These are phyloP conservation scores for Mycothermus thermophilus DNA, from an alignment of 495 filamentous ascomycete species.

Conservation along the genomic window DNA sequence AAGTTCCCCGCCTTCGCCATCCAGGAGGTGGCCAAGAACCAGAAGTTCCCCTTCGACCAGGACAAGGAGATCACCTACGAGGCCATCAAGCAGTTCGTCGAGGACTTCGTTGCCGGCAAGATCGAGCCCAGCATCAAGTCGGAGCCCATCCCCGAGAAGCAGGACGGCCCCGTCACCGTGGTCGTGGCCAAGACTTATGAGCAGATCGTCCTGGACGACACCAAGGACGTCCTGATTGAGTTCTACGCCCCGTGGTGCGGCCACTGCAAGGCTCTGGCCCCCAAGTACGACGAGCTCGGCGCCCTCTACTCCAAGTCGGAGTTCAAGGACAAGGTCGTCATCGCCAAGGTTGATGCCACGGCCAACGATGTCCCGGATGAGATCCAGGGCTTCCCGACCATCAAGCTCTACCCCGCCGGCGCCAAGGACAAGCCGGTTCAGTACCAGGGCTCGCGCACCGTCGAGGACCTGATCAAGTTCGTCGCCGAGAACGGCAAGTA, in stretches of 20 bases:
- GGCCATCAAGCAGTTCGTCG: constrained; percentile 68
- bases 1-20: constrained; percentile 97
- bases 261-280: constrained; percentile 91
- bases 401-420: constrained; percentile 93
- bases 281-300: constrained; percentile 86
- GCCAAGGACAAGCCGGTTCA: constrained; percentile 71
- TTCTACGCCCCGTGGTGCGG: constrained; percentile 99
- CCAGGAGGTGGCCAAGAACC: constrained; percentile 89
- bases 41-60: constrained; percentile 93
- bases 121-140: constrained; percentile 94
- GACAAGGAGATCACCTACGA: constrained; percentile 63
- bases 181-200: constrained; percentile 93
- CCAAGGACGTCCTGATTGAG: constrained; percentile 94
- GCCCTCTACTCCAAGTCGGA: constrained; percentile 61
- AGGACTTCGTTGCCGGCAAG: constrained; percentile 78
- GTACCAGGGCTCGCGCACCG: constrained; percentile 76
- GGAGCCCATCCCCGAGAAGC: constrained; percentile 88
- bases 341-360: constrained; percentile 98
- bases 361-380: constrained; percentile 93
- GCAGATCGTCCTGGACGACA: constrained; percentile 77
- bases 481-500: constrained; percentile 90
- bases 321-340: constrained; percentile 66
- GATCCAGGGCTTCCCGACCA: constrained; percentile 96
- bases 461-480: constrained; percentile 90
- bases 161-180: constrained; percentile 79